These are phyloP conservation scores for Colletotrichum phormii DNA, from an alignment of 2,329 filamentous ascomycete species.

Conservation along the genomic window DNA sequence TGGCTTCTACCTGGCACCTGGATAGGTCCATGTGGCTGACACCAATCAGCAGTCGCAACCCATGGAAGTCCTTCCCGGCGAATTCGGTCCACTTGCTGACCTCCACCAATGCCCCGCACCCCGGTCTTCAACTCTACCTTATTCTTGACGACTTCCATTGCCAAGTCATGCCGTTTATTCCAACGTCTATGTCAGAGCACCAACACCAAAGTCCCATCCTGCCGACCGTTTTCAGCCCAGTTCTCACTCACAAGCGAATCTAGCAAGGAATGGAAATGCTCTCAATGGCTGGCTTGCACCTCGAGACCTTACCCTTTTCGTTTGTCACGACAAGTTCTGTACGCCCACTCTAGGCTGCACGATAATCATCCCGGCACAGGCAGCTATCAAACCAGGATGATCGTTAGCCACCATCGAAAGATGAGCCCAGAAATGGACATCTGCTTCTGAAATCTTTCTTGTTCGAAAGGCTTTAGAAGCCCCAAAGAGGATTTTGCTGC, in stretches of 20 bases:
- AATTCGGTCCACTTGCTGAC: not conserved
- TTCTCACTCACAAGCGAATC: not conserved
- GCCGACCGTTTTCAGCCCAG: not conserved
- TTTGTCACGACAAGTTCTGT: not conserved
- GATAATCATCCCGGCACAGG: constrained; percentile 1
- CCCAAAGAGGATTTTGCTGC: not conserved
- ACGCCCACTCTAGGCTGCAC: constrained; percentile 6
- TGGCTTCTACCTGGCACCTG: not conserved
- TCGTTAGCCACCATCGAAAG: not conserved
- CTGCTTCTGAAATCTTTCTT: not conserved
- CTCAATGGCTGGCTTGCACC: not conserved
- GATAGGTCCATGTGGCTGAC: constrained; percentile 4
- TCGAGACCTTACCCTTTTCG: not conserved
- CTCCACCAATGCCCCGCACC: not conserved
- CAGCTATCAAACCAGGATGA: constrained; percentile 1
- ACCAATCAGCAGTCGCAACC: too few species aligned
- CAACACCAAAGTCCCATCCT: constrained; percentile 14
- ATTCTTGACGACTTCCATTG: not conserved
- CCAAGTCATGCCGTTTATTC: not conserved
- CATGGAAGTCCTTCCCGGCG: too few species aligned
- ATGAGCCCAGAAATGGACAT: not conserved
- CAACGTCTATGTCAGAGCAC: not conserved
- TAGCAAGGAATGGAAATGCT: not conserved
- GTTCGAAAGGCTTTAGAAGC: not conserved
- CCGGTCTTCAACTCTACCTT: not conserved